Conservation (phyloP, 495 filamentous ascomycete genomes). For the Haplographium delicatum region DNA sequence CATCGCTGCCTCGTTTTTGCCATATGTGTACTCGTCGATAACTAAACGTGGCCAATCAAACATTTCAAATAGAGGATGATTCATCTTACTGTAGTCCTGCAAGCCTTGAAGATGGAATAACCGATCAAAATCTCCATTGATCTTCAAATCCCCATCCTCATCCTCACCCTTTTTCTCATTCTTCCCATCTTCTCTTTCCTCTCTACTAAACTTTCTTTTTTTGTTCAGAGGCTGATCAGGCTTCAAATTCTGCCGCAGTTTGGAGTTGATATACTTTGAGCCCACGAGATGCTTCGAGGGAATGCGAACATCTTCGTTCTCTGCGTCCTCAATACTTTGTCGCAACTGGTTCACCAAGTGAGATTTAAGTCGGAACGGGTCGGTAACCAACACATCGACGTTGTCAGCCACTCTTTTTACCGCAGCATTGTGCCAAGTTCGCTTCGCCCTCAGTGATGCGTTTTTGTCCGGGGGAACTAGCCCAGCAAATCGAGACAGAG, state of each 20-base stretch:
- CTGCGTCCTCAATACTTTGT: slow-evolving; percentile 16
- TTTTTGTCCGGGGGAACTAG: slow-evolving; percentile 26
- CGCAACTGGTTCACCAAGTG: neutral
- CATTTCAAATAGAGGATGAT: slow-evolving; percentile 46
- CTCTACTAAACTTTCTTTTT: slow-evolving; percentile 6
- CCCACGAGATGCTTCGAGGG: slow-evolving; percentile 7
- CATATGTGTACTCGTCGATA: slow-evolving; percentile 62
- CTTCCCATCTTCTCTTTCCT: too few relatives aligned
- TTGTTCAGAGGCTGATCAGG: neutral
- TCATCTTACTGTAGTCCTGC: too few relatives aligned
- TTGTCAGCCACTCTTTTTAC: slow-evolving; percentile 35
- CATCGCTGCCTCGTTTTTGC: slow-evolving; percentile 30
- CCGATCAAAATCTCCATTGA: too few relatives aligned
- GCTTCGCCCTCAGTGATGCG: slow-evolving; percentile 34
- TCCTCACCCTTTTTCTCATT: too few relatives aligned
- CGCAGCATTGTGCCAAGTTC: slow-evolving; percentile 50
- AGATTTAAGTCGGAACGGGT: slow-evolving; percentile 8
- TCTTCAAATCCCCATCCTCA: too few relatives aligned
- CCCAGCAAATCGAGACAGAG: slow-evolving; percentile 47
- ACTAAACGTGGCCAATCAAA: slow-evolving; percentile 58
- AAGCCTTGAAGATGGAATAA: too few relatives aligned
- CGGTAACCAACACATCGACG: slow-evolving; percentile 27
- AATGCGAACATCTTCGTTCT: slow-evolving; percentile 3
- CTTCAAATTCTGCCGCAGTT: neutral
- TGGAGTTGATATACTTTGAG: neutral